phyloP scores from a whole-genome alignment of 768 basidiomycete species.

The Panaeolus papilionaceus region DNA sequence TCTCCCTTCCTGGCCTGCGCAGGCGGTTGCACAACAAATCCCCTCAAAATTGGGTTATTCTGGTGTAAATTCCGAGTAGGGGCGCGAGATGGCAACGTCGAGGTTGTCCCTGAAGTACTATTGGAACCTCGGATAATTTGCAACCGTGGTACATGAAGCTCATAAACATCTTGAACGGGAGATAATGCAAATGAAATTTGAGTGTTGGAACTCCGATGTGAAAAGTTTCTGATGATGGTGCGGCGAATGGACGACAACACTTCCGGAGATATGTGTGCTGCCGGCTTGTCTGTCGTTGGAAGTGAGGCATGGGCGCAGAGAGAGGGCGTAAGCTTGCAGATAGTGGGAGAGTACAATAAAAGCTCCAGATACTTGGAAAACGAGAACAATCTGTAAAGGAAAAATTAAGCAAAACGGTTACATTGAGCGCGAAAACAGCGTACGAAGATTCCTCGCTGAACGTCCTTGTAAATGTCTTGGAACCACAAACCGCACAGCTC shows the following conservation, averaged over 20 bases:
- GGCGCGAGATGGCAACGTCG: neutral
- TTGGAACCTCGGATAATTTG: conserved; percentile 51
- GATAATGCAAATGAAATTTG: conserved; percentile 53
- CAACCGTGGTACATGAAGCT: conserved; percentile 63
- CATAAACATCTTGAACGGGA: conserved; percentile 60
- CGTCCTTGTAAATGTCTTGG: conserved; percentile 34
- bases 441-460: conserved; percentile 59
- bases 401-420: conserved; percentile 9
- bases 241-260: conserved; percentile 38
- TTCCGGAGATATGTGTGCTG: conserved; percentile 21
- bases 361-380: conserved; percentile 66
- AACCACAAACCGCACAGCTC: conserved; percentile 54
- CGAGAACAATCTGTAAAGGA: conserved; percentile 50
- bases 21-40: neutral
- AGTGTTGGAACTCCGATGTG: conserved; percentile 25
- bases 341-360: conserved; percentile 49
- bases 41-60: conserved; percentile 10
- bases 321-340: conserved; percentile 40
- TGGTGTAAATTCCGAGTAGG: conserved; percentile 6
- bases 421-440: conserved; percentile 31
- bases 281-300: conserved; percentile 15
- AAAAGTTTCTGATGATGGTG: conserved; percentile 51
- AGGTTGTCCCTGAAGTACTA: conserved; percentile 14
- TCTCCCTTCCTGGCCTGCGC: conserved; percentile 10
- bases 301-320: conserved; percentile 57